These are phyloP conservation scores for Hypoxylon sp. DNA, from an alignment of 2,329 filamentous ascomycete species.

Conservation along the genomic window DNA sequence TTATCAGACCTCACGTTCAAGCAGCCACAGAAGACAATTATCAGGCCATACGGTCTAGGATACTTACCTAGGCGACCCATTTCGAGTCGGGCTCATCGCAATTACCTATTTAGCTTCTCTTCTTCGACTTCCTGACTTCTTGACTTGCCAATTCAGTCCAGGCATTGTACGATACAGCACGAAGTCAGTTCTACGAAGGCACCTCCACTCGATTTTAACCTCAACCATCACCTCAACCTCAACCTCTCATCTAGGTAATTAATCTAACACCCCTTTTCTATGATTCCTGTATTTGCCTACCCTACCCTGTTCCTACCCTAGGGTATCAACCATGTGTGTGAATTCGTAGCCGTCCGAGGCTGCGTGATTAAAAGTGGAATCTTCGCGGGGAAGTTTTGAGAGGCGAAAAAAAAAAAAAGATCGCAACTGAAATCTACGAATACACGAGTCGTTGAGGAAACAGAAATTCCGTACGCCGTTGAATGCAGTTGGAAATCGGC, in stretches of 20 bases:
- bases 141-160: background rate
- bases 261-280: conserved; percentile 19
- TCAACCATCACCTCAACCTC: background rate
- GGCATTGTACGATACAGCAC: background rate
- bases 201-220: background rate
- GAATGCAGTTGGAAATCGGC: conserved; percentile 18
- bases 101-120: conserved; percentile 9
- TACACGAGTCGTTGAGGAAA: conserved; percentile 2
- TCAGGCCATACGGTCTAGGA: conserved; percentile 18
- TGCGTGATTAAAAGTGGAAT: conserved; percentile 5
- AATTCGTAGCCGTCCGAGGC: conserved; percentile 7
- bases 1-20: background rate
- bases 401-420: too few relatives aligned
- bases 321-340: conserved; percentile 25
- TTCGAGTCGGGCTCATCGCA: conserved; percentile 20
- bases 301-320: background rate
- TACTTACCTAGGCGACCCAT: conserved; percentile 30
- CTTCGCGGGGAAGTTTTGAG: background rate
- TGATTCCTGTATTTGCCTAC: background rate
- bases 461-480: conserved; percentile 23
- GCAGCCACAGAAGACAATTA: background rate
- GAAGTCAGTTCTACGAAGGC: conserved; percentile 25
- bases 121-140: background rate
- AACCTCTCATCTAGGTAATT: conserved; percentile 9
- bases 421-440: conserved; percentile 3